These are phyloP conservation scores for Eucalyptus erythrocorys DNA, from an alignment of 345 rosid species.

Conservation along the genomic window DNA sequence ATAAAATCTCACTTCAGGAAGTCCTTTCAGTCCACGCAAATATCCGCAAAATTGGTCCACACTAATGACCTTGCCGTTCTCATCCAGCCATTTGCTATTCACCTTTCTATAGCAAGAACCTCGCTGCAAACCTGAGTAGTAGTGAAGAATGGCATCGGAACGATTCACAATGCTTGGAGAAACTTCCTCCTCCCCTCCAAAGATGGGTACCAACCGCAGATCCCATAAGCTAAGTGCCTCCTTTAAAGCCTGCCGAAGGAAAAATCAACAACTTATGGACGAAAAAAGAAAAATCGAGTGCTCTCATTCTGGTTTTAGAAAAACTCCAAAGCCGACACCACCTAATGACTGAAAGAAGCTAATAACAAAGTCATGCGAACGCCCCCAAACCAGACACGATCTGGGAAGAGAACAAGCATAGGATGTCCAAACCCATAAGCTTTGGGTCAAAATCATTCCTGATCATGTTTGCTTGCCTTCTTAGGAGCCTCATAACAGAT, in stretches of 20 bases:
- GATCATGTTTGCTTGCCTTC: neutral
- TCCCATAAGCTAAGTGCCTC: neutral
- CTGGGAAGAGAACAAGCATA: too few species aligned
- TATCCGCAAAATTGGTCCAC: neutral
- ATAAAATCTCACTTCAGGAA: neutral
- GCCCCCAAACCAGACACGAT: accelerated
- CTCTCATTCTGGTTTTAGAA: too few species aligned
- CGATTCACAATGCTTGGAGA: neutral
- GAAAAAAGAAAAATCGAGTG: too few species aligned
- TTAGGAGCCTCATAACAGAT: too few species aligned
- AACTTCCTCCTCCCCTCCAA: neutral
- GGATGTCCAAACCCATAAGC: too few species aligned
- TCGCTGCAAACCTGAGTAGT: too few species aligned
- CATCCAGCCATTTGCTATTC: neutral
- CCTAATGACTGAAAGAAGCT: too few species aligned
- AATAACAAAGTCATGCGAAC: too few species aligned
- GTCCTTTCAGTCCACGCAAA: neutral
- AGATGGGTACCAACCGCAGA: neutral
- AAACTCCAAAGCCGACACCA: too few species aligned
- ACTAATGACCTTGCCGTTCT: neutral
- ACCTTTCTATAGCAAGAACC: neutral
- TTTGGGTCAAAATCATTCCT: neutral
- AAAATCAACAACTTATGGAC: too few species aligned
- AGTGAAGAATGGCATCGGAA: neutral
- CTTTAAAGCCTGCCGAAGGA: too few species aligned